Percentiles rank a stretch among this genome's conserved stretches.
These are phyloP conservation scores for Biancaea sappan DNA, from an alignment of 306 rosid species.

Conservation along the genomic window DNA sequence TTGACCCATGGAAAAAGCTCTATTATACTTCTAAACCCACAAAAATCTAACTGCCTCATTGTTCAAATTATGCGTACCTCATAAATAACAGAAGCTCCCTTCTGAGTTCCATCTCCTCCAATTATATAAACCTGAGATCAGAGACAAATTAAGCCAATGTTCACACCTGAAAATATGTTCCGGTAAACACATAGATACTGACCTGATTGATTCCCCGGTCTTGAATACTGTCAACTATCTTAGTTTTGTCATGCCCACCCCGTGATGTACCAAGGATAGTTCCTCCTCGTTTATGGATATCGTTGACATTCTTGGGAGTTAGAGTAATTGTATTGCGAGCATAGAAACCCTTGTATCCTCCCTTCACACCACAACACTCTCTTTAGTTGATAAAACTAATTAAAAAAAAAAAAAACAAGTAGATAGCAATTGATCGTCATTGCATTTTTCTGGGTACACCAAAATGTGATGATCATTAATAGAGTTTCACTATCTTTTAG, in stretches of 20 bases:
- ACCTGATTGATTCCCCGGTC: constrained; percentile 97
- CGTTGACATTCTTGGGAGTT: constrained; percentile 83
- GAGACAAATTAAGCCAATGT: constrained; percentile 6
- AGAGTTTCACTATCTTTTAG: background rate
- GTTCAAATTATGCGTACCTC: constrained; percentile 60
- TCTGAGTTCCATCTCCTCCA: constrained; percentile 99
- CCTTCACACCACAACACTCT: constrained; percentile 54
- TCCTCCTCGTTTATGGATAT: constrained; percentile 96
- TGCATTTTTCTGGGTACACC: too few species aligned
- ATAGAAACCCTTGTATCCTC: constrained; percentile 95
- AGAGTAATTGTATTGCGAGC: constrained; percentile 69
- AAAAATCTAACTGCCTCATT: background rate
- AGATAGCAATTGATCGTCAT: background rate
- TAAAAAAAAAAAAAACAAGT: constrained; percentile 6
- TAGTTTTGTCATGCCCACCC: constrained; percentile 87
- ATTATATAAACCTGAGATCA: constrained; percentile 80
- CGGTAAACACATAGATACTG: constrained; percentile 8
- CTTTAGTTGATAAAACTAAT: constrained; percentile 10
- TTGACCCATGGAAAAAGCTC: background rate
- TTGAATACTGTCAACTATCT: constrained; percentile 96
- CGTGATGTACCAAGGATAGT: constrained; percentile 90
- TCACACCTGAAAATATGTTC: background rate
- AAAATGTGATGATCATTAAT: too few species aligned
- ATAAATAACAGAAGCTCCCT: constrained; percentile 79
- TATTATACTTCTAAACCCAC: background rate